Evolutionary conservation across 768 basidiomycete species (phyloP).

Genomic region (Kwoniella bestiolae): DNA sequence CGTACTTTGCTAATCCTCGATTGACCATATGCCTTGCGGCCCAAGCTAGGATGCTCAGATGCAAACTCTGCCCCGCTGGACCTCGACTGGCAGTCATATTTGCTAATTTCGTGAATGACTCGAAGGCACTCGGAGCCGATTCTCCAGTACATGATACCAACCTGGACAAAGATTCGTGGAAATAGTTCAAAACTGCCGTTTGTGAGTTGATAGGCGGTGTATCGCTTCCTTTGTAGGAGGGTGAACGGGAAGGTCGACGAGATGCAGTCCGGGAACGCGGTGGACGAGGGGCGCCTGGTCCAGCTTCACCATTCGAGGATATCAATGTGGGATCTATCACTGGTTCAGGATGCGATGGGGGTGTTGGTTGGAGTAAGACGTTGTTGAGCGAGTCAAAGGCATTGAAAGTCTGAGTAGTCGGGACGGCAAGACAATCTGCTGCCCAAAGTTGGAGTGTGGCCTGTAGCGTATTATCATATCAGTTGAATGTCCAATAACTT

Average conservation of each 20-base stretch:
- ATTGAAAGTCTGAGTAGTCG: conserved; percentile 25
- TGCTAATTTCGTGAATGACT: conserved; percentile 35
- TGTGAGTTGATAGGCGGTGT: conserved; percentile 19
- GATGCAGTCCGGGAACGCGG: conserved; percentile 11
- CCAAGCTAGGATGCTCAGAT: conserved; percentile 41
- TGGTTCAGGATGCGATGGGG: conserved; percentile 1
- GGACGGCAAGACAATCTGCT: conserved; percentile 34
- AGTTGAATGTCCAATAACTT: background rate
- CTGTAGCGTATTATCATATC: conserved; percentile 8
- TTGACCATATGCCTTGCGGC: conserved; percentile 39
- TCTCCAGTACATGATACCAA: conserved; percentile 39
- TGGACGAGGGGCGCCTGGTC: background rate
- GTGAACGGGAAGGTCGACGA: conserved; percentile 10
- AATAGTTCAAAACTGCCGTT: conserved; percentile 30
- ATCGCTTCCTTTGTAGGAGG: conserved; percentile 9
- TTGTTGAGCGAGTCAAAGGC: conserved; percentile 35
- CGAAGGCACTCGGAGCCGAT: conserved; percentile 26
- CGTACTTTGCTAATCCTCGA: conserved; percentile 32
- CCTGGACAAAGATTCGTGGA: conserved; percentile 34
- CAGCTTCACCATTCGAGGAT: background rate
- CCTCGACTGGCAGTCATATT: conserved; percentile 15
- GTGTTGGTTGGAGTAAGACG: conserved; percentile 19
- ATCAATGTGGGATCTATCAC: background rate
- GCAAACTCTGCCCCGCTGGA: conserved; percentile 30
- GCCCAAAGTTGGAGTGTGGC: conserved; percentile 42